Evolutionary conservation across 1,284 basidiomycete genomes (phyloP), one percentile per base, ranked within the genome.

Genomic region (Cryptococcus depauperatus): DNA sequence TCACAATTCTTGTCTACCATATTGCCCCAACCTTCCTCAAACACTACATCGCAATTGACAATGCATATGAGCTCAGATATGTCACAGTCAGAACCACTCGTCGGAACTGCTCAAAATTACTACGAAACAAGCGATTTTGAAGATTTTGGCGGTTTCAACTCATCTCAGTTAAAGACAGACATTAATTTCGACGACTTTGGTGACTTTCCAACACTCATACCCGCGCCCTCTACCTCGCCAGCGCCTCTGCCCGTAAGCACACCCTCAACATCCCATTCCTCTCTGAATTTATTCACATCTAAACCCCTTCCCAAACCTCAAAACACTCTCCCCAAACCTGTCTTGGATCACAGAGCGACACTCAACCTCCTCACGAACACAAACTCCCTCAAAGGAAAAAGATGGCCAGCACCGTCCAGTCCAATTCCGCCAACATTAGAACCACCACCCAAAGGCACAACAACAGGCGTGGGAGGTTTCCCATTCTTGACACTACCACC

Each of bases 341-440:
- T n/a, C 13, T 47, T 61, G 5, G 58, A 60, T 32, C 60, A 64
- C 35, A 57, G 50, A 2, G 56, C 53, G 1, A 59, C 60, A 3
- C 28, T 59, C 11, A 49, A 52, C 11, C 51, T 64, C 1, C 3
- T 64, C 7, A 35, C 42, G 13, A 51, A 48, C 25, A 56, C 60
- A 3, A 51, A 48, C 8, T 50, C 58, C 10, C 27, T 35, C 1
- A 57, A 55, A 33, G 62, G 62, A 14, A 50, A 46, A 46, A 29
- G 56, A 39, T 64, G 62, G 62, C 62, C 62, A 25, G 62, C 62
- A 4, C 62, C 62, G 3, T 49, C 60, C 5, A 57, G 54, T 21
- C 62, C 62, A 9, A 34, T 56, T 13, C 53, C 52, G 3, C 59
- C 57, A 2, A 34, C 43, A 8, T 43, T 64, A 4, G 48, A 54